Conservation (phyloP, 148 eudicot species). For the Selenicereus undatus region DNA sequence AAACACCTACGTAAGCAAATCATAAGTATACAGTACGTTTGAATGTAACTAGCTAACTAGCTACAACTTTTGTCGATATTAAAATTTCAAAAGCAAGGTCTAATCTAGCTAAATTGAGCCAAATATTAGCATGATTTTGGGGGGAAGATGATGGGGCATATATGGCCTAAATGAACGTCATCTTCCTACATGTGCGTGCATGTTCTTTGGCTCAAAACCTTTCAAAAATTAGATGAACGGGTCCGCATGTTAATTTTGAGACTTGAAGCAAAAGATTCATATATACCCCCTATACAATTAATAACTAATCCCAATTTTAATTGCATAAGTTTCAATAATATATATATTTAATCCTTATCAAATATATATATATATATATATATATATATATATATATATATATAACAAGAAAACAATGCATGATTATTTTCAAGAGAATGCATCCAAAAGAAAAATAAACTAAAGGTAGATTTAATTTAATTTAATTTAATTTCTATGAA, state of each 20-base stretch:
- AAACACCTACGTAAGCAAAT: too few relatives aligned
- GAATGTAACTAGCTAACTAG: not conserved
- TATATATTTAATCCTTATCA: too few relatives aligned
- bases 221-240: not conserved
- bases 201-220: slow-evolving; percentile 28
- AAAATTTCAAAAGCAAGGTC: not conserved
- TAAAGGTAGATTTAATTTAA: too few relatives aligned
- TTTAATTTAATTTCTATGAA: too few relatives aligned
- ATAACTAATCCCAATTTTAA: too few relatives aligned
- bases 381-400: too few relatives aligned
- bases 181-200: slow-evolving; percentile 28
- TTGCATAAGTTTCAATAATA: too few relatives aligned
- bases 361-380: too few relatives aligned
- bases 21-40: too few relatives aligned
- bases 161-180: not conserved
- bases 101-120: not conserved
- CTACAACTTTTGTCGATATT: not conserved
- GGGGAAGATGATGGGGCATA: not conserved
- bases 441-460: not conserved
- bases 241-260: slow-evolving; percentile 9
- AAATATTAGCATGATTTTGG: slow-evolving; percentile 7
- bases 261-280: slow-evolving; percentile 24
- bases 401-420: not conserved
- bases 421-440: not conserved
- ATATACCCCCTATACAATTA: not conserved